phyloP scores from a whole-genome alignment of 768 basidiomycete genomes.

The Russula griseocarnosa region DNA sequence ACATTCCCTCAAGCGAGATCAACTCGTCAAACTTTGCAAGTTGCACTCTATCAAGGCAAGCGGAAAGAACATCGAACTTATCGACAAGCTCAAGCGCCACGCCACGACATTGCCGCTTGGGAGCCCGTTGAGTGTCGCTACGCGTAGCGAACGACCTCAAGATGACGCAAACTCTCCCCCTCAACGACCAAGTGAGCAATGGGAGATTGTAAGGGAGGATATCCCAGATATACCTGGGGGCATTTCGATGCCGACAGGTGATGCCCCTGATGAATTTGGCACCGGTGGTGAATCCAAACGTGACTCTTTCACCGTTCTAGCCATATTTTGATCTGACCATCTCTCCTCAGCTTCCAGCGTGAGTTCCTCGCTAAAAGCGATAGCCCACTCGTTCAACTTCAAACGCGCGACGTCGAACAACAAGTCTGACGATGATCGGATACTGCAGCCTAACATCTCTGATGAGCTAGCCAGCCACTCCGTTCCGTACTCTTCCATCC shows the following conservation, averaged over 20 bases:
- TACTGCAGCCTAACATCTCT: constrained; percentile 33
- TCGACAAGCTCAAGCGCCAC: constrained; percentile 63
- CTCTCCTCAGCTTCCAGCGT: constrained; percentile 50
- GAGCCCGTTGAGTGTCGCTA: constrained; percentile 49
- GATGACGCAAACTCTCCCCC: constrained; percentile 30
- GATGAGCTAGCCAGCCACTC: constrained; percentile 25
- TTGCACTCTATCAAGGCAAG: constrained; percentile 73
- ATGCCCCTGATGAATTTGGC: constrained; percentile 64
- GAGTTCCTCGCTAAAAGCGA: constrained; percentile 66
- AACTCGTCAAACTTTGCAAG: constrained; percentile 83
- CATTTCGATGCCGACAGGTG: constrained; percentile 41
- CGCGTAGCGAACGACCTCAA: constrained; percentile 44
- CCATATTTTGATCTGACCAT: not conserved
- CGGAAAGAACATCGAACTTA: constrained; percentile 74
- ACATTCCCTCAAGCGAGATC: constrained; percentile 77
- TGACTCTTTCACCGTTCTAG: constrained; percentile 30
- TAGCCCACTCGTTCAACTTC: constrained; percentile 73
- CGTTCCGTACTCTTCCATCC: constrained; percentile 26
- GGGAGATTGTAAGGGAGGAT: constrained; percentile 85
- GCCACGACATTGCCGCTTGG: constrained; percentile 56
- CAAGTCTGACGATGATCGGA: constrained; percentile 30
- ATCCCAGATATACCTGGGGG: constrained; percentile 64
- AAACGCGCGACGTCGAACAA: constrained; percentile 46
- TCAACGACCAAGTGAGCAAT: constrained; percentile 69
- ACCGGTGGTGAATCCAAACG: constrained; percentile 56